These are phyloP conservation scores for Pulveroboletus sp. DNA, from an alignment of 768 basidiomycete species.

Conservation along the genomic window DNA sequence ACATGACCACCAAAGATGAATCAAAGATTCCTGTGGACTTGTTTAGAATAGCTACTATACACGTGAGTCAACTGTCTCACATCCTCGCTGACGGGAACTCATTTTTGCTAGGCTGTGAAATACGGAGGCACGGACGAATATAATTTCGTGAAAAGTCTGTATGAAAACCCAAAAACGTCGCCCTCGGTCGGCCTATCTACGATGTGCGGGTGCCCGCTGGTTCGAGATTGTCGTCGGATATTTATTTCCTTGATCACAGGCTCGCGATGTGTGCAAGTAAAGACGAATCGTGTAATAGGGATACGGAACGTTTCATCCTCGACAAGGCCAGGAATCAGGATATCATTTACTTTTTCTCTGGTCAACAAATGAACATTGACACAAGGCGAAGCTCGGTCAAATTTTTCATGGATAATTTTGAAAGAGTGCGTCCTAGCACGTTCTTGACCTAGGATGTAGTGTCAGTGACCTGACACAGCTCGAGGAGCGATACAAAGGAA, in stretches of 20 bases:
- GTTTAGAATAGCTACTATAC: conserved; percentile 50
- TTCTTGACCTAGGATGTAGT: not conserved
- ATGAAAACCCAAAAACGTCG: conserved; percentile 72
- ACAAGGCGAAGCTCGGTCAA: conserved; percentile 52
- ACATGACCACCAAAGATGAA: conserved; percentile 69
- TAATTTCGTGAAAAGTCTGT: conserved; percentile 64
- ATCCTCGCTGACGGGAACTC: conserved; percentile 1
- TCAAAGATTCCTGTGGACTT: conserved; percentile 81
- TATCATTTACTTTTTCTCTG: conserved; percentile 59
- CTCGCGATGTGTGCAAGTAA: conserved; percentile 60
- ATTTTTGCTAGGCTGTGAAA: conserved; percentile 54
- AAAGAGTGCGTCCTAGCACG: conserved; percentile 41
- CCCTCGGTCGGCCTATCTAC: conserved; percentile 62
- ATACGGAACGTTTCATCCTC: conserved; percentile 62
- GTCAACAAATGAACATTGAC: conserved; percentile 52
- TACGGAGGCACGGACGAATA: conserved; percentile 76
- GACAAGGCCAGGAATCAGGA: conserved; percentile 59
- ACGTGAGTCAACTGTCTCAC: conserved; percentile 36
- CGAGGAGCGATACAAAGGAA: conserved; percentile 68
- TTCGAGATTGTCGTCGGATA: not conserved
- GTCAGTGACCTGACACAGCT: conserved; percentile 37
- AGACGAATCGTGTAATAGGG: conserved; percentile 53
- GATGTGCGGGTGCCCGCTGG: conserved; percentile 45
- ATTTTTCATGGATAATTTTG: conserved; percentile 72
- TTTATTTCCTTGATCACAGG: conserved; percentile 34